Conservation (phyloP, 2,329 filamentous ascomycete genomes). For the Aspergillus sp. region DNA sequence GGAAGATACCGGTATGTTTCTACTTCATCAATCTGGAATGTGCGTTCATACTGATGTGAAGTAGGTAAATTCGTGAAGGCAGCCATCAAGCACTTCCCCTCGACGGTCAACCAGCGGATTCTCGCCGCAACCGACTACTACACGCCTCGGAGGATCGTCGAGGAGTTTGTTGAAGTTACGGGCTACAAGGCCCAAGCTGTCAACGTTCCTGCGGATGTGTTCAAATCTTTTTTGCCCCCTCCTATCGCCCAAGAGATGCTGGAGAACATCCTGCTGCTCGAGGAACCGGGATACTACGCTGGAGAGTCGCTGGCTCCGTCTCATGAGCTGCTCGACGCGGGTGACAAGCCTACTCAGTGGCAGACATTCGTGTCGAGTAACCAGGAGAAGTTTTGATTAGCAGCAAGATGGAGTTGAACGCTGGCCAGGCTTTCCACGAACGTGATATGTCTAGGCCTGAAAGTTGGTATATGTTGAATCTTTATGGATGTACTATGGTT, state of each 20-base stretch:
- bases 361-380: slow-evolving; percentile 19
- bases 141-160: slow-evolving; percentile 41
- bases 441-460: neutral
- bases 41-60: neutral
- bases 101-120: slow-evolving; percentile 46
- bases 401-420: neutral
- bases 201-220: slow-evolving; percentile 22
- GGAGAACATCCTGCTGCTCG: slow-evolving; percentile 54
- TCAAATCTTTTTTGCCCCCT: slow-evolving; percentile 24
- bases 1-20: slow-evolving; percentile 15
- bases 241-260: slow-evolving; percentile 46
- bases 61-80: slow-evolving; percentile 28
- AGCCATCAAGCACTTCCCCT: slow-evolving; percentile 39
- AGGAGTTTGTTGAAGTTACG: slow-evolving; percentile 38
- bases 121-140: slow-evolving; percentile 44
- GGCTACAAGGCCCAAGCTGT: slow-evolving; percentile 36
- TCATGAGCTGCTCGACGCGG: slow-evolving; percentile 19
- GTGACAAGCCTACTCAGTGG: slow-evolving; percentile 26
- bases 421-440: neutral
- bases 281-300: slow-evolving; percentile 54
- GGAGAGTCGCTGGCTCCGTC: slow-evolving; percentile 34
- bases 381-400: slow-evolving; percentile 3
- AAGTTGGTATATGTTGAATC: too few species aligned
- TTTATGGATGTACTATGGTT: too few species aligned
- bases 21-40: neutral